Conservation (phyloP, 192 early-diverging fungal genomes). For the Coemansia sp. region DNA sequence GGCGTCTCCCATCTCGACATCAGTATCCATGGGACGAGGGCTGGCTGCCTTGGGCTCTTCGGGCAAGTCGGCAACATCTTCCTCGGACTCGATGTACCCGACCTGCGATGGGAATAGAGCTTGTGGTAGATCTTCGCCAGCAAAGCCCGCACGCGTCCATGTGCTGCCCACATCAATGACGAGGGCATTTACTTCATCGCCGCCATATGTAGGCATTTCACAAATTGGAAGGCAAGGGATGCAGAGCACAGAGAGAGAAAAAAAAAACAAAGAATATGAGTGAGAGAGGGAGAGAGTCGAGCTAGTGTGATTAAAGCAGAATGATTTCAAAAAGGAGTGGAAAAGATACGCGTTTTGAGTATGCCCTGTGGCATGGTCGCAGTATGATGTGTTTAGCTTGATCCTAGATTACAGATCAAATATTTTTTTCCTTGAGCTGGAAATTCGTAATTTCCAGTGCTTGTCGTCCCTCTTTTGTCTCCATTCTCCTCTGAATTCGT, state of each 20-base stretch:
- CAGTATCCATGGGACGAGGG: conserved; percentile 1
- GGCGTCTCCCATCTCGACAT: conserved; percentile 30
- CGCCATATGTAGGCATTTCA: conserved; percentile 54
- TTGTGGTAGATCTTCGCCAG: conserved; percentile 94
- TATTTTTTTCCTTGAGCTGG: conserved; percentile 1
- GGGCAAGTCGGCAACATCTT: conserved; percentile 12
- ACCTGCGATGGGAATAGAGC: conserved; percentile 80
- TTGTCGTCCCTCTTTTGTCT: neutral
- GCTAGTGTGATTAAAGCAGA: neutral
- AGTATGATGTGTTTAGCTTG: neutral
- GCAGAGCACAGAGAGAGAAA: neutral
- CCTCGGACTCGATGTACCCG: conserved; percentile 60
- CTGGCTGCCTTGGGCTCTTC: conserved; percentile 26
- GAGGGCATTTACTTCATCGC: conserved; percentile 90
- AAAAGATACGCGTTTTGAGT: neutral
- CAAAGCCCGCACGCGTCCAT: conserved; percentile 88
- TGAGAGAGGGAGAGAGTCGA: neutral
- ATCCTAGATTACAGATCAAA: neutral
- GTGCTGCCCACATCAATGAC: conserved; percentile 91
- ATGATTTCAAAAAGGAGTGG: neutral
- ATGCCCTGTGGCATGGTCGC: no score
- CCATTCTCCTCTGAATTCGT: neutral
- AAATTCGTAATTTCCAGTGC: neutral
- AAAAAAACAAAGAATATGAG: neutral
- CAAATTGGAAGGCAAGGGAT: neutral